Base-by-base conservation (phyloP, 1,284 basidiomycete genomes). In the Apiotrichum sp. region DNA sequence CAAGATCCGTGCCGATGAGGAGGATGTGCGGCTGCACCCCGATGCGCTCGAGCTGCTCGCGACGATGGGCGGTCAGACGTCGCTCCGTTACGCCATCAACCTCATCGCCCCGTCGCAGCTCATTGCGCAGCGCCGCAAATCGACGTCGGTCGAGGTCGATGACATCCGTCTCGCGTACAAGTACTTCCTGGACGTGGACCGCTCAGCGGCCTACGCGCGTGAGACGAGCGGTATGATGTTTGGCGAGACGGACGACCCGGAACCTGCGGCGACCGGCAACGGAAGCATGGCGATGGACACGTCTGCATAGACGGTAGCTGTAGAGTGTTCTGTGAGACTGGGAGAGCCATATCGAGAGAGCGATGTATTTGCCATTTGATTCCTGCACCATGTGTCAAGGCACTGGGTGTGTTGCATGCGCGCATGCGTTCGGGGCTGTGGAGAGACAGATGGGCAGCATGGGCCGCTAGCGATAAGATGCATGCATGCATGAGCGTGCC, bases 111-210 rank as follows among this genome's bases (percentile, higher is more conserved):
- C 89, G 39, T 89, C 87, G 0, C 85, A 89, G 64, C 82, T 93
- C 47, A 79, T 93, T 3, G 87, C 93, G 2, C 81, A 82, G 62
- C 87, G 91, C 69, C 82, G 92, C 47, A 93, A 89, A 70, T 80
- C 84, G 79, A 84, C 68, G 69, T 59, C 80, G 33, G 89, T 96
- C 9, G 87, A 87, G 48, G 86, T 89, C 1, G 85, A 87, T 52
- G 93, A 96, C 72, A 80, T 98, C 47, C 80, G 87, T 41, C 80
- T 87, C 55, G 89, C 86, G 4, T 97, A 96, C 71, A 81, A 81
- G 47, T 92, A 90, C 71, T 98, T 98, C 78, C 86, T 93, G 79
- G 93, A 98, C 72, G 93, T 96, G 70, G 92, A 93, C 76, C 81
- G 95, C 60, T 93, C 89, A 65, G 88, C 96, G 33, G 85, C 93